Percentiles rank a stretch among this genome's conserved stretches.
phyloP scores from a whole-genome alignment of 1,139 yeast species.

The Diutina sp. region DNA sequence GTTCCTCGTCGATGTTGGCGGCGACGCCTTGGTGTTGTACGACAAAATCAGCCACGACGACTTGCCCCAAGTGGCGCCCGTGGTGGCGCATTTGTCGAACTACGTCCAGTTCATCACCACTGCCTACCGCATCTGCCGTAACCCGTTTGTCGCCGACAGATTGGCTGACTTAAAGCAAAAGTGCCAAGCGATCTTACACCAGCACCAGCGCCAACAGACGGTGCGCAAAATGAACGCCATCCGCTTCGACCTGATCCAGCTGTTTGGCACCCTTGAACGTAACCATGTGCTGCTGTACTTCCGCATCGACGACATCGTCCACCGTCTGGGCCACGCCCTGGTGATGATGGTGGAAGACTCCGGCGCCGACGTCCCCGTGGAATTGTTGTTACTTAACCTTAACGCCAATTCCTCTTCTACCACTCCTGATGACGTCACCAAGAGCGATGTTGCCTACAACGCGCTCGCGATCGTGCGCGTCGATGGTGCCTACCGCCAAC shows the following conservation, averaged over 20 bases:
- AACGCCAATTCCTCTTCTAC: background rate
- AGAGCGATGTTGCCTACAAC: background rate
- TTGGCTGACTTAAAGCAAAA: background rate
- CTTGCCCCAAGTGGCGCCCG: background rate
- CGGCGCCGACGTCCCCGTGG: background rate
- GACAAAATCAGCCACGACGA: background rate
- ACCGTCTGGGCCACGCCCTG: slow-evolving; percentile 1
- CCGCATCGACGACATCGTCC: background rate
- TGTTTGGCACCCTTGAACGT: background rate
- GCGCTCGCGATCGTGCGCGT: background rate
- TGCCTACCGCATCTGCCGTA: background rate
- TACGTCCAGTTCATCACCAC: background rate
- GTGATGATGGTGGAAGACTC: background rate
- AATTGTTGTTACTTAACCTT: background rate
- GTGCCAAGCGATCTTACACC: background rate
- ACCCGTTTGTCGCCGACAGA: background rate
- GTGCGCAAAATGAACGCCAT: background rate
- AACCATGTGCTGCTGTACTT: slow-evolving; percentile 1
- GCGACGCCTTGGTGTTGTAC: background rate
- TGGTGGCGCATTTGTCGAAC: background rate
- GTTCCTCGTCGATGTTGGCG: background rate
- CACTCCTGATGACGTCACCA: background rate
- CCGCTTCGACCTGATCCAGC: background rate
- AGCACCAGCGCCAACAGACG: background rate
- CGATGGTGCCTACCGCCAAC: background rate